Percentiles rank a stretch among this genome's conserved stretches.
These are phyloP conservation scores for Trametes versicolor DNA, from an alignment of 1,284 basidiomycete genomes.

Conservation along the genomic window DNA sequence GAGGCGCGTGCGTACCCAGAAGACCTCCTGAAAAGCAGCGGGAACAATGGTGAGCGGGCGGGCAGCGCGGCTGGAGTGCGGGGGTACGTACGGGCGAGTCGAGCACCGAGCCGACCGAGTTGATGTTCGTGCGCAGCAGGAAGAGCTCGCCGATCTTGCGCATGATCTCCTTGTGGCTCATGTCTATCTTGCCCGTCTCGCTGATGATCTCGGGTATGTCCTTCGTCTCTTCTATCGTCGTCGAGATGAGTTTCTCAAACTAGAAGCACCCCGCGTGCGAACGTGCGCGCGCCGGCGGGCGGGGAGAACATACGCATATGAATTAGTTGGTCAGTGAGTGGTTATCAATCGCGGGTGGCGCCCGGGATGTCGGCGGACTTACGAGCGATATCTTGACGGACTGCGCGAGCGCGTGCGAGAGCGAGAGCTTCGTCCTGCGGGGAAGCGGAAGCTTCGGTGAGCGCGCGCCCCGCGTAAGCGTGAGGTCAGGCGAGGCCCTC, in stretches of 20 bases:
- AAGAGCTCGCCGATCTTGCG: slow-evolving; percentile 97
- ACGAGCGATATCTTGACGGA: slow-evolving; percentile 96
- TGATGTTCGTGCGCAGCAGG: slow-evolving; percentile 93
- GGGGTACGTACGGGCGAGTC: slow-evolving; percentile 84
- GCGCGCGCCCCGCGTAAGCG: slow-evolving; percentile 26
- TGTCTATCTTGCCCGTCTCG: slow-evolving; percentile 94
- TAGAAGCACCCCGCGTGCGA: slow-evolving; percentile 39
- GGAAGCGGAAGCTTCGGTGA: slow-evolving; percentile 2
- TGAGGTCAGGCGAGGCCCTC: slow-evolving; percentile 44
- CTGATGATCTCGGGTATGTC: slow-evolving; percentile 95
- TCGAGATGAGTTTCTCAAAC: slow-evolving; percentile 94
- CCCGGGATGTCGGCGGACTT: slow-evolving; percentile 30
- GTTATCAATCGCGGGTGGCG: too few species aligned
- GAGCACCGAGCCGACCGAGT: slow-evolving; percentile 94
- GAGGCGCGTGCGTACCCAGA: slow-evolving; percentile 72
- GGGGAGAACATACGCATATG: too few species aligned
- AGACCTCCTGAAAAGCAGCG: slow-evolving; percentile 74
- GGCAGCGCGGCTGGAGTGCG: background rate
- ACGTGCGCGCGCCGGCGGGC: too few species aligned
- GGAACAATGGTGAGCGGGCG: slow-evolving; percentile 21
- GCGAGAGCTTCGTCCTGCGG: slow-evolving; percentile 90
- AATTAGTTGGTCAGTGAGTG: too few species aligned
- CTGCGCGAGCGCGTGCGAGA: slow-evolving; percentile 95
- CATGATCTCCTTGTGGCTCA: slow-evolving; percentile 95
- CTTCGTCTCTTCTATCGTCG: slow-evolving; percentile 96